Base-by-base conservation (phyloP, 2,329 filamentous ascomycete species). In the Colletotrichum sp. region DNA sequence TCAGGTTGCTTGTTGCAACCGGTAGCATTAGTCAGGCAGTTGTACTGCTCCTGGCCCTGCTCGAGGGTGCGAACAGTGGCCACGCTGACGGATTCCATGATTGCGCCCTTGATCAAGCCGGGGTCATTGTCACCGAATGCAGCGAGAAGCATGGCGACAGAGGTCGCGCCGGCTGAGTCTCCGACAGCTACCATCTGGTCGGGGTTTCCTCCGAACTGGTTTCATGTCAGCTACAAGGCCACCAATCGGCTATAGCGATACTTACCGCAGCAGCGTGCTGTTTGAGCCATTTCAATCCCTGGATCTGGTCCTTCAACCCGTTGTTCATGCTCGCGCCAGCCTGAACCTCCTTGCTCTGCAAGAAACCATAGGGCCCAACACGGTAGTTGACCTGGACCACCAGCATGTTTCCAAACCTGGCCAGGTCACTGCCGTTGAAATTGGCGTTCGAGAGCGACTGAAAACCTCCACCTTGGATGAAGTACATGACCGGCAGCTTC, bases 301-400 rank as follows among this genome's bases (percentile, higher is more conserved):
- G 93, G 68, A 92, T 86, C 82, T 95, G 93, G 81, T 96, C 94
- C 39, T 90, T 89, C 1, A 96, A 85, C 2, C 94, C 94, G 78
- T 92, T 92, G 82, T 96, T 96, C 44, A 92, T 81, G 73, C 88
- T 90, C 4, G 90, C 89, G 78, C 78, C 80, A 78, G 70, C 48
- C 44, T 64, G 28, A 15, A 65, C 73, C 70, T 93, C 89, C 19
- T 89, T 84, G 71, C 91, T 87, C 3, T 91, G 90, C 15, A 96
- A 87, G 81, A 96, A 96, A 0, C 94, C 94, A 78, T 92, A 95
- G 0, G 91, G 89, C 0, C 94, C 94, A 13, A 96, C 93, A 7
- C 94, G 92, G 81, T 96, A 96, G 83, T 95, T 96, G 84, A 95
- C 90, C 12, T 88, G 93, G 3, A 96, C 93, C 1, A 95, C 91